Evolutionary conservation across 176 grass and related monocot species (phyloP), one percentile per base, ranked within the genome.

Genomic region (Alopecurus myosuroides): DNA sequence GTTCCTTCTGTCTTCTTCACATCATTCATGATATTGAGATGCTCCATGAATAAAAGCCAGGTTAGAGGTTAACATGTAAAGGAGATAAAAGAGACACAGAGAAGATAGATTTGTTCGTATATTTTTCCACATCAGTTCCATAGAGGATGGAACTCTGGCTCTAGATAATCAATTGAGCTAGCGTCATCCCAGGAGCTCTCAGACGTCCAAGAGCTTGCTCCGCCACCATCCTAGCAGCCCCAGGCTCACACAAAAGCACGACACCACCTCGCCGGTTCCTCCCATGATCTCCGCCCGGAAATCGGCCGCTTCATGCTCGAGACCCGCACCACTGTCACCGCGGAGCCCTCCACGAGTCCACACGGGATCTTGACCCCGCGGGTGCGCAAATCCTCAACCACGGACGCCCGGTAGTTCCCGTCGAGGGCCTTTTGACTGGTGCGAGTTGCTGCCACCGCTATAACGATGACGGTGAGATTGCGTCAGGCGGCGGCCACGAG

Each of bases 241-340:
- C 83, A 94, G 70, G 87, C 83, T 97, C 17, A 92, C 88, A 89
- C 92, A 94, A 90, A 84, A 89, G 74, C 78, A n/a, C n/a, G 94
- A 36, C 36, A 94, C 81, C 51, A 97, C 86, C 31, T 81, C 49
- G 11, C 76, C 51, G 60, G 33, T 36, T 39, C 79, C 87, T 29
- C 94, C n/a, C 44, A 91, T 45, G 70, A 97, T 63, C 72, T 92
- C 89, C 72, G 92, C 81, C 73, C 35, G 69, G 81, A 97, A 94
- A 41, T 58, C 52, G 35, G 46, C 69, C 83, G 84, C 90, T 64
- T 25, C 94, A 61, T 79, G 81, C 91, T 70, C 42, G 28, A 90
- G 90, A 94, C 83, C 45, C 74, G 92, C 18, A 97, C 75, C 70
- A 92, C 41, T 3, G 92, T 94, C 81, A 94, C 81, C 1, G 94